These are phyloP conservation scores for Cenchrus fungigraminus DNA, from an alignment of 176 grass and related monocot genomes.

Conservation along the genomic window DNA sequence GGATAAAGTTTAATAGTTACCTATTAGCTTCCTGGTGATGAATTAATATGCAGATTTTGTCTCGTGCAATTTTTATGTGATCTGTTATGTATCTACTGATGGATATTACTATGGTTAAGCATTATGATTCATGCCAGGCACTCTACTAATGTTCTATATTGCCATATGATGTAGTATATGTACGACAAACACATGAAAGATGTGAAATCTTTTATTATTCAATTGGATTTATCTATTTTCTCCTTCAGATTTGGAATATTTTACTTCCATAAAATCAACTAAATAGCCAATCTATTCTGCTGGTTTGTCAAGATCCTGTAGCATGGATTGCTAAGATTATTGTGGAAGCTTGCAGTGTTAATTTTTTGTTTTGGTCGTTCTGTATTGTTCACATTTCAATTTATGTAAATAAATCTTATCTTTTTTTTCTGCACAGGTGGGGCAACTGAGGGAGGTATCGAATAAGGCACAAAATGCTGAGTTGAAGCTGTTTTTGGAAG, in stretches of 20 bases:
- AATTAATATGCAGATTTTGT: conserved; percentile 17
- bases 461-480: conserved; percentile 94
- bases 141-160: not conserved
- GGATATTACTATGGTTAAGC: not conserved
- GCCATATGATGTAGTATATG: conserved; percentile 9
- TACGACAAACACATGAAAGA: not conserved
- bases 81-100: not conserved
- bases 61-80: not conserved
- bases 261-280: conserved; percentile 4
- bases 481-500: conserved; percentile 88
- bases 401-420: conserved; percentile 7
- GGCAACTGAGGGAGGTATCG: conserved; percentile 87
- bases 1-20: not conserved
- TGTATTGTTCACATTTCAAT: not conserved
- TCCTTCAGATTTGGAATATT: not conserved
- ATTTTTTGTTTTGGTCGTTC: conserved; percentile 3
- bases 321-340: conserved; percentile 6
- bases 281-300: conserved; percentile 14
- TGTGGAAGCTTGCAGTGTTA: conserved; percentile 11
- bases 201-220: conserved; percentile 7
- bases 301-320: conserved; percentile 23
- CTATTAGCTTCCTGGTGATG: not conserved
- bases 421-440: conserved; percentile 62
- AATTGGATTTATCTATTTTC: not conserved
- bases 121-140: not conserved